Evolutionary conservation across 1,284 basidiomycete genomes (phyloP).

Genomic region (Pseudozyma hubeiensis): DNA sequence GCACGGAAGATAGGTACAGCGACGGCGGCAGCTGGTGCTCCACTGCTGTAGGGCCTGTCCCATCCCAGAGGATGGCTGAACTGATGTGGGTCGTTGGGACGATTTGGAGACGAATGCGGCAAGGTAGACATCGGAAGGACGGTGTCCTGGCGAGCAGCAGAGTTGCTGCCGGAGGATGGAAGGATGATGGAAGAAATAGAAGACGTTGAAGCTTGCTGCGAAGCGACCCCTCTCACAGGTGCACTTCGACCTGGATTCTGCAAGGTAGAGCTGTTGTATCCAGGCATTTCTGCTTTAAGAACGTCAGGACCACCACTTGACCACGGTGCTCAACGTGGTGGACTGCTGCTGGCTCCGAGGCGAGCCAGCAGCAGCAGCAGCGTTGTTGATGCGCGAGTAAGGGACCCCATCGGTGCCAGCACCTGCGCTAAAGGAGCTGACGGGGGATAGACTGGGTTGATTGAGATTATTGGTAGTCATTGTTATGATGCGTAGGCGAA

Average conservation of each 20-base stretch:
- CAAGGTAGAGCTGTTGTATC: slow-evolving; percentile 27
- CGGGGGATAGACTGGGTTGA: slow-evolving; percentile 54
- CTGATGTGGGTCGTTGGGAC: slow-evolving; percentile 2
- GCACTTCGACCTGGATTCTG: slow-evolving; percentile 57
- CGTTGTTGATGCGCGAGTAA: slow-evolving; percentile 20
- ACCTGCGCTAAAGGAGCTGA: slow-evolving; percentile 44
- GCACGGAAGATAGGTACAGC: slow-evolving; percentile 48
- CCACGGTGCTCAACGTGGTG: slow-evolving; percentile 55
- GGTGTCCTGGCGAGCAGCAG: neutral
- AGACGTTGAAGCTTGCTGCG: slow-evolving; percentile 39
- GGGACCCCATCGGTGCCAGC: slow-evolving; percentile 53
- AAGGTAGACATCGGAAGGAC: slow-evolving; percentile 1
- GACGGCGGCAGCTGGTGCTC: slow-evolving; percentile 42
- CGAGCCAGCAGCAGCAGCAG: slow-evolving; percentile 38
- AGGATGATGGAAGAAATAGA: neutral
- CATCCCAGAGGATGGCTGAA: slow-evolving; percentile 24
- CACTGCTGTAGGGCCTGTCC: slow-evolving; percentile 46
- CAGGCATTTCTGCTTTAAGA: slow-evolving; percentile 61
- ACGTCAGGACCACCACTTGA: slow-evolving; percentile 62
- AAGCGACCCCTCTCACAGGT: slow-evolving; percentile 63
- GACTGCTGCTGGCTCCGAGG: slow-evolving; percentile 45
- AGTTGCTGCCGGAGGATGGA: slow-evolving; percentile 1
- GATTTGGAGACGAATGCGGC: slow-evolving; percentile 1
- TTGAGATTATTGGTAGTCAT: slow-evolving; percentile 49
- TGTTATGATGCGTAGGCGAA: slow-evolving; percentile 36